These are phyloP conservation scores for Colletotrichum simmondsii DNA, from an alignment of 2,329 filamentous ascomycete species.

Conservation along the genomic window DNA sequence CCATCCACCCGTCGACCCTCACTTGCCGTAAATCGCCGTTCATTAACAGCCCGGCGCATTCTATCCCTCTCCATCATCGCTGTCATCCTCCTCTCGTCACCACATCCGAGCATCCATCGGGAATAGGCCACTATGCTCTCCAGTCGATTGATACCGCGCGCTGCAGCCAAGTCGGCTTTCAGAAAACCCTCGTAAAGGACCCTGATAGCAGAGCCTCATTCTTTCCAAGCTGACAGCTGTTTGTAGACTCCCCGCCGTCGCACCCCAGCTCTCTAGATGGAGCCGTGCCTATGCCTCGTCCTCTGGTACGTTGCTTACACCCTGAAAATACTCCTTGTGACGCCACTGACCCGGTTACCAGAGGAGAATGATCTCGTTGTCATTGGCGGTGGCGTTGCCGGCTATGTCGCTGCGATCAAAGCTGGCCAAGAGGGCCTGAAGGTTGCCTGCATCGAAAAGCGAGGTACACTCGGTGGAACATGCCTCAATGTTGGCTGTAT, in stretches of 20 bases:
- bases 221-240: conserved; percentile 13
- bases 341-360: conserved; percentile 47
- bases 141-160: conserved; percentile 69
- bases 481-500: conserved; percentile 99
- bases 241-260: conserved; percentile 60
- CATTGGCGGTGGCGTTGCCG: conserved; percentile 97
- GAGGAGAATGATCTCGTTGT: conserved; percentile 97
- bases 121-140: conserved; percentile 63
- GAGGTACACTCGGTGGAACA: conserved; percentile 92
- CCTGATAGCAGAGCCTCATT: conserved; percentile 35
- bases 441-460: conserved; percentile 98
- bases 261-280: conserved; percentile 60
- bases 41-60: not conserved
- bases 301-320: conserved; percentile 56
- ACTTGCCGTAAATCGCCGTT: not conserved
- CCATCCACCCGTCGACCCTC: conserved; percentile 22
- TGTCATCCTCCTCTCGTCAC: conserved; percentile 37
- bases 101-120: conserved; percentile 35
- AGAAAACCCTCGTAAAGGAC: conserved; percentile 61
- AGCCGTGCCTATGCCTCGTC: conserved; percentile 69
- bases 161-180: conserved; percentile 67
- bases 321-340: not conserved
- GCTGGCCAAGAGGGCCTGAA: conserved; percentile 97
- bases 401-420: conserved; percentile 99
- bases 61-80: conserved; percentile 4